Percentiles rank a stretch among this genome's conserved stretches.
Conservation (phyloP, 1,284 basidiomycete species). For the Uromyces viciae-fabae region DNA sequence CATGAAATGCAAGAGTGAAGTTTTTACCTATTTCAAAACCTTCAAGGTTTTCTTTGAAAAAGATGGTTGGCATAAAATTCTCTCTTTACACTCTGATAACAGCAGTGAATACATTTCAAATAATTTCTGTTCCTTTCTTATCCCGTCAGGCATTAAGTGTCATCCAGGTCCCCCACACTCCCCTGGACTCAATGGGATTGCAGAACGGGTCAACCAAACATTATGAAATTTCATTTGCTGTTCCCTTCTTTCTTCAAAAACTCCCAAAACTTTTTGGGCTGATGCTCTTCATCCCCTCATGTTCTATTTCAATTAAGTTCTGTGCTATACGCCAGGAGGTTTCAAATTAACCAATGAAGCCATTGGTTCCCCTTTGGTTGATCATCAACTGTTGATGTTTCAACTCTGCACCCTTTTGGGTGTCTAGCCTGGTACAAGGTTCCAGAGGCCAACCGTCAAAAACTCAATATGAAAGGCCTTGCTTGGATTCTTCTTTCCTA, state of each 20-base stretch:
- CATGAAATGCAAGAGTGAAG: not conserved
- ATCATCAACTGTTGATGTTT: too few relatives aligned
- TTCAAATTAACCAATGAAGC: too few relatives aligned
- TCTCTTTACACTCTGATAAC: conserved; percentile 53
- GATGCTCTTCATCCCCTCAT: too few relatives aligned
- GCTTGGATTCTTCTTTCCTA: not conserved
- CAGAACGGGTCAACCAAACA: too few relatives aligned
- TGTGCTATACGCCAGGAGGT: too few relatives aligned
- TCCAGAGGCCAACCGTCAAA: not conserved
- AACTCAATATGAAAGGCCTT: not conserved
- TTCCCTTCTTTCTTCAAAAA: too few relatives aligned
- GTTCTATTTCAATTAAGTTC: too few relatives aligned
- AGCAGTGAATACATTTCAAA: conserved; percentile 52
- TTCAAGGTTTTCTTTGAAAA: conserved; percentile 46
- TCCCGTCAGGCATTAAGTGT: conserved; percentile 51
- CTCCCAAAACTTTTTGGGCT: too few relatives aligned
- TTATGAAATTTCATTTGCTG: too few relatives aligned
- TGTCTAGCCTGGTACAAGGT: conserved; percentile 2
- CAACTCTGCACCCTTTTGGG: conserved; percentile 6
- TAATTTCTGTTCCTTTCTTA: conserved; percentile 52
- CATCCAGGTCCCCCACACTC: conserved; percentile 56
- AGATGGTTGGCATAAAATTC: conserved; percentile 50
- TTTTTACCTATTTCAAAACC: too few relatives aligned
- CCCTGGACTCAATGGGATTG: conserved; percentile 55
- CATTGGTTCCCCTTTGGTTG: too few relatives aligned